These are phyloP conservation scores for Byssoonygena ceratinophila DNA, from an alignment of 2,329 filamentous ascomycete species.

Conservation along the genomic window DNA sequence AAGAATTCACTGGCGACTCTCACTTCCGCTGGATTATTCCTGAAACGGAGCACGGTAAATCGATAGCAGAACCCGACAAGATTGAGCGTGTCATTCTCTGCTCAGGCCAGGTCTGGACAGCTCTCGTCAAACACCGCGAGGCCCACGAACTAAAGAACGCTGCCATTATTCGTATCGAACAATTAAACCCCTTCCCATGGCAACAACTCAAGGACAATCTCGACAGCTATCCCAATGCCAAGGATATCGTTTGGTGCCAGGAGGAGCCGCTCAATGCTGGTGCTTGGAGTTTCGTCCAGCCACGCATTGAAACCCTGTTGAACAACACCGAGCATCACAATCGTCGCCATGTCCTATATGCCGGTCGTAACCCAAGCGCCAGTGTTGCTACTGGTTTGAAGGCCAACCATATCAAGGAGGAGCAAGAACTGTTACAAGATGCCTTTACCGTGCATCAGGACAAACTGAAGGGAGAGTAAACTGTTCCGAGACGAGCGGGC, in stretches of 20 bases:
- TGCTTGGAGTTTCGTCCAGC: slow-evolving; percentile 95
- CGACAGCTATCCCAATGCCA: slow-evolving; percentile 91
- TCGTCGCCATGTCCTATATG: slow-evolving; percentile 92
- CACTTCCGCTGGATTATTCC: slow-evolving; percentile 96
- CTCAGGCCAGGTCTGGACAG: slow-evolving; percentile 85
- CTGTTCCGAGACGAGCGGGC: not conserved
- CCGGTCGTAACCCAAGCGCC: slow-evolving; percentile 83
- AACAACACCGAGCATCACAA: slow-evolving; percentile 88
- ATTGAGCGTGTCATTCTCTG: slow-evolving; percentile 93
- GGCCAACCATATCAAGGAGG: slow-evolving; percentile 78
- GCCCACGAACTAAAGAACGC: slow-evolving; percentile 79
- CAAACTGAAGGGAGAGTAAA: slow-evolving; percentile 55
- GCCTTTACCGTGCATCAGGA: slow-evolving; percentile 55
- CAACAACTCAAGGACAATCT: slow-evolving; percentile 92
- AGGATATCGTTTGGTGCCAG: slow-evolving; percentile 94
- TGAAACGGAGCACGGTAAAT: slow-evolving; percentile 70
- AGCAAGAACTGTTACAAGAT: slow-evolving; percentile 65
- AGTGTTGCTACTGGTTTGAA: slow-evolving; percentile 92
- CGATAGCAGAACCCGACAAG: slow-evolving; percentile 68
- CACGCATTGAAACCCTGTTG: slow-evolving; percentile 88
- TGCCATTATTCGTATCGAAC: slow-evolving; percentile 90
- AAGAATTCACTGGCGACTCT: slow-evolving; percentile 81
- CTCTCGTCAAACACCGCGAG: slow-evolving; percentile 81
- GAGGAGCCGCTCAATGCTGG: slow-evolving; percentile 97
- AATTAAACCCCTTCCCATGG: slow-evolving; percentile 99